phyloP scores from a whole-genome alignment of 345 rosid genomes.

The Eutrema yunnanense region DNA sequence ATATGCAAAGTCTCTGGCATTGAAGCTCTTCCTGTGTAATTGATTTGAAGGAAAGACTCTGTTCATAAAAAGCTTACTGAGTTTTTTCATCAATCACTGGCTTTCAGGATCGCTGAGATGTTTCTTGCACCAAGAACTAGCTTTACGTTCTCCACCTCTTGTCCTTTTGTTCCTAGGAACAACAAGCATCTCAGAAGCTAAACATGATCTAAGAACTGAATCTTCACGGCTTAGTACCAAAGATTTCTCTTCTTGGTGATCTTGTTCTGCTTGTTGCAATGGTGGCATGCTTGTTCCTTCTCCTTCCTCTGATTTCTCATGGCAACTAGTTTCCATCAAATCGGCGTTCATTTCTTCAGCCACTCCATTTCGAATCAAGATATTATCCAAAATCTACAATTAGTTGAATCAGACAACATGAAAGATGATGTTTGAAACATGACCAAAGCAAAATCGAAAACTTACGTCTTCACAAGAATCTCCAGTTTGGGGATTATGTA shows the following conservation, averaged over 20 bases:
- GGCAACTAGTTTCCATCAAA: slow-evolving; percentile 33
- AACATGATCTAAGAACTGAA: slow-evolving; percentile 56
- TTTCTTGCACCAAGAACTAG: slow-evolving; percentile 73
- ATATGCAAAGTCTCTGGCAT: not conserved
- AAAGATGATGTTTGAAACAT: not conserved
- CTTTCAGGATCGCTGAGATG: slow-evolving; percentile 63
- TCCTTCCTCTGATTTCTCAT: slow-evolving; percentile 51
- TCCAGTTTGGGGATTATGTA: slow-evolving; percentile 53
- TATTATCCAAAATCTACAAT: slow-evolving; percentile 29
- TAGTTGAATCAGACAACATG: not conserved
- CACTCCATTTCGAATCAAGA: slow-evolving; percentile 41
- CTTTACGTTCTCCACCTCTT: slow-evolving; percentile 73
- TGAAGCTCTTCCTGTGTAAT: not conserved
- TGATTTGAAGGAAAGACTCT: not conserved
- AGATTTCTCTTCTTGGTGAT: slow-evolving; percentile 17
- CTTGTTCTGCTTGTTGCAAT: slow-evolving; percentile 21
- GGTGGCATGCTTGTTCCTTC: slow-evolving; percentile 49
- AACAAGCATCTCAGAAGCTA: slow-evolving; percentile 58
- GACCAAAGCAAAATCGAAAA: not conserved
- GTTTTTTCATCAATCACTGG: slow-evolving; percentile 32
- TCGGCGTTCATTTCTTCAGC: slow-evolving; percentile 41
- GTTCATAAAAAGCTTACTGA: not conserved
- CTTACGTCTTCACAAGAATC: slow-evolving; percentile 79
- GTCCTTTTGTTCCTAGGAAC: slow-evolving; percentile 81
- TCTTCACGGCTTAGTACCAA: slow-evolving; percentile 16